A percentile compares a stretch with the other conserved stretches of the same genome.
These are phyloP conservation scores for Citrus reticulata DNA, from an alignment of 345 rosid genomes.

Conservation along the genomic window DNA sequence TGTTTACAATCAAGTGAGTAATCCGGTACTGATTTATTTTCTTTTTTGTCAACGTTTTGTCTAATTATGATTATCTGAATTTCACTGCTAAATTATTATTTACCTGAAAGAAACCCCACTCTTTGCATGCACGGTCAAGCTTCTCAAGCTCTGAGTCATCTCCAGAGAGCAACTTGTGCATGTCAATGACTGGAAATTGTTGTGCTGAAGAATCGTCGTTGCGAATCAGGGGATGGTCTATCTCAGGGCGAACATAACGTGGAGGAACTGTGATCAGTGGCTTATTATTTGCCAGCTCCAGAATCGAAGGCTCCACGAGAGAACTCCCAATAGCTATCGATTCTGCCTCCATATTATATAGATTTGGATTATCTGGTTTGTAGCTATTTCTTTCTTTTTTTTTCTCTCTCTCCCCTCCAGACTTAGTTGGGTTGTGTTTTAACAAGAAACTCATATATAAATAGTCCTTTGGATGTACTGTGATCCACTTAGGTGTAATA, in stretches of 20 bases:
- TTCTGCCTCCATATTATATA: not conserved
- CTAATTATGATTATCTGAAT: no score
- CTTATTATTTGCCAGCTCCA: conserved; percentile 2
- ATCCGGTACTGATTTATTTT: no score
- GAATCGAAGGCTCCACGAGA: conserved; percentile 10
- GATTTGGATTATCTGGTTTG: not conserved
- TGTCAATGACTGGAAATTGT: conserved; percentile 16
- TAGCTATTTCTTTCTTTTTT: no score
- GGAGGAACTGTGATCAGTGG: not conserved
- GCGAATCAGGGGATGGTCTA: not conserved
- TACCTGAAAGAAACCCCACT: conserved; percentile 29
- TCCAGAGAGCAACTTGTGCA: conserved; percentile 4
- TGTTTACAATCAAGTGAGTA: no score
- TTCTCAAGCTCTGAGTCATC: conserved; percentile 18
- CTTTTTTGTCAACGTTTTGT: no score
- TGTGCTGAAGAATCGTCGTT: not conserved
- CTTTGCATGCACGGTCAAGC: conserved; percentile 19
- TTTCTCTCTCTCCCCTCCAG: no score
- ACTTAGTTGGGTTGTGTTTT: no score
- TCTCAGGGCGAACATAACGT: not conserved
- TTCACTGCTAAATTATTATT: no score
- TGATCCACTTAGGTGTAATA: no score
- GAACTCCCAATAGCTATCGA: not conserved
- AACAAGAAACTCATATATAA: no score
- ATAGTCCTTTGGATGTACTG: no score